Conservation (phyloP, 768 basidiomycete species). For the Daedalea quercina region DNA sequence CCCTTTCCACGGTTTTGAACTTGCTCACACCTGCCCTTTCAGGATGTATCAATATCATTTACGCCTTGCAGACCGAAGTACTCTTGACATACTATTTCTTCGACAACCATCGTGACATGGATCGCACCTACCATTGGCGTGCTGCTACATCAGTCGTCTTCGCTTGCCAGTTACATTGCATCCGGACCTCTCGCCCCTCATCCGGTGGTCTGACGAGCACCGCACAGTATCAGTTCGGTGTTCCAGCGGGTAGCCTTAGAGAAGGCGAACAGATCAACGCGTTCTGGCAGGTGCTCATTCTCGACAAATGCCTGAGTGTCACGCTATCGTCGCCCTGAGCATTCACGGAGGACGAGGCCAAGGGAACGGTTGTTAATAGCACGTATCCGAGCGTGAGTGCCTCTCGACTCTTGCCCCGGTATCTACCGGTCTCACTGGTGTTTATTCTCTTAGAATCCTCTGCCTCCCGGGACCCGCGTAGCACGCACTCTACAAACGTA, state of each 20-base stretch:
- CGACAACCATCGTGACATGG: constrained; percentile 48
- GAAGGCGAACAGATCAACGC: constrained; percentile 62
- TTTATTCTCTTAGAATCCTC: constrained; percentile 29
- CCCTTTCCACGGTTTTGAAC: constrained; percentile 44
- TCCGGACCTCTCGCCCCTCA: constrained; percentile 17
- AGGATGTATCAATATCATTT: constrained; percentile 26
- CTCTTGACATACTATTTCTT: constrained; percentile 65
- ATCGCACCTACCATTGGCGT: constrained; percentile 47
- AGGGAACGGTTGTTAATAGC: constrained; percentile 27
- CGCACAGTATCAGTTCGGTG: not conserved
- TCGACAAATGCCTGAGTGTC: constrained; percentile 52
- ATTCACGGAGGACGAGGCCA: constrained; percentile 49
- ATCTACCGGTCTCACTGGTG: not conserved
- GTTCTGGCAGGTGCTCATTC: constrained; percentile 56
- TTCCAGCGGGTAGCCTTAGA: constrained; percentile 26
- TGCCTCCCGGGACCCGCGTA: constrained; percentile 25
- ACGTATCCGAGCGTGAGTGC: constrained; percentile 25
- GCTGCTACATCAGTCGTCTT: constrained; percentile 32
- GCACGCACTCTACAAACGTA: constrained; percentile 45
- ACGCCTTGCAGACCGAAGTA: constrained; percentile 33
- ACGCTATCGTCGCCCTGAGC: constrained; percentile 44
- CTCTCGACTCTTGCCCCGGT: not conserved
- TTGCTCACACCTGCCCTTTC: constrained; percentile 35
- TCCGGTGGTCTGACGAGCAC: not conserved
- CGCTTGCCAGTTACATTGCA: constrained; percentile 21